Evolutionary conservation across 306 rosid species (phyloP).

Genomic region (Abrus pulchellus): DNA sequence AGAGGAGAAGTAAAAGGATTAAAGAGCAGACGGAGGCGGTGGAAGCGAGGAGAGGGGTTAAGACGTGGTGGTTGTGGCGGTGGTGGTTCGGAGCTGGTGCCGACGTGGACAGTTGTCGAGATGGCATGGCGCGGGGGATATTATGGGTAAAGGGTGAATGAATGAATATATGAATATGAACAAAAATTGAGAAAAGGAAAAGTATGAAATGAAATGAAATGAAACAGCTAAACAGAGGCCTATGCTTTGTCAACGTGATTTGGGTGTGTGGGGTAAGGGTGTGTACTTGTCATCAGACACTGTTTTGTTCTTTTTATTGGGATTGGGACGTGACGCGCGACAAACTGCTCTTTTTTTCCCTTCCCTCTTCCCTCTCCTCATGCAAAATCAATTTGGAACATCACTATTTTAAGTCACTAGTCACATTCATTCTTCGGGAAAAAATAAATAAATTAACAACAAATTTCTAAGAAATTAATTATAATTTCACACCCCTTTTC

Average conservation of each 20-base stretch:
- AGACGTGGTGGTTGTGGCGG: background rate
- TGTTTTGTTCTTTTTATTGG: background rate
- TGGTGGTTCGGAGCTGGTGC: slow-evolving; percentile 17
- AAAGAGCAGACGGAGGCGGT: slow-evolving; percentile 58
- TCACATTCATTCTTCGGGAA: too few species aligned
- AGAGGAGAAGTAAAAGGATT: slow-evolving; percentile 61
- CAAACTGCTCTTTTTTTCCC: background rate
- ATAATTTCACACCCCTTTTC: too few species aligned
- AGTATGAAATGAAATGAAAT: background rate
- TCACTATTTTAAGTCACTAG: too few species aligned
- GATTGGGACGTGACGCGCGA: background rate
- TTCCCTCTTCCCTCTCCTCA: background rate
- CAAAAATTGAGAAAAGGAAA: background rate
- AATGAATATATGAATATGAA: background rate
- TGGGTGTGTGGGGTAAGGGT: background rate
- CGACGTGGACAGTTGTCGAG: slow-evolving; percentile 55
- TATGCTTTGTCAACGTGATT: background rate
- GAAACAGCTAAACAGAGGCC: background rate
- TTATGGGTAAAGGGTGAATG: background rate
- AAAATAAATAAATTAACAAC: too few species aligned
- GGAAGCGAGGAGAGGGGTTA: slow-evolving; percentile 44
- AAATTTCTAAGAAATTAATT: too few species aligned
- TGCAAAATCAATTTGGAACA: too few species aligned
- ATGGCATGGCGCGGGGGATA: slow-evolving; percentile 58
- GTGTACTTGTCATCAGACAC: too few species aligned